Base-by-base conservation (phyloP, 2,329 filamentous ascomycete species). In the Cercospora sp. region DNA sequence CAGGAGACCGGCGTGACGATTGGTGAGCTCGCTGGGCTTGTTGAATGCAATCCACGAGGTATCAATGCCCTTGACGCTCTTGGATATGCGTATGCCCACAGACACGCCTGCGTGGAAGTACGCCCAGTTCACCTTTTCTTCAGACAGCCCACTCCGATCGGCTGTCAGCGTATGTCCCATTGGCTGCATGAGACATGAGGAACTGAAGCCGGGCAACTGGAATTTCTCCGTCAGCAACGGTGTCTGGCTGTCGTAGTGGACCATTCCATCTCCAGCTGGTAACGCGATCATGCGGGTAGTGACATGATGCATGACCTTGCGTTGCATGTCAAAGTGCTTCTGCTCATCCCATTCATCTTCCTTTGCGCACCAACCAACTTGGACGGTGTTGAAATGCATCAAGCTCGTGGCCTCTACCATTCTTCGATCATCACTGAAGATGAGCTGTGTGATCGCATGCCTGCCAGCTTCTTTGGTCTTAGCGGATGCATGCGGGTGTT, bases 11-110 rank as follows among this genome's bases (percentile, higher is more conserved):
- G 95, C 96, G 78, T 99, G 95, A n/a, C 95, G 88, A 77, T 98
- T 97, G 70, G 91, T 97, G 13, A 97, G 85, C 63, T 99, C 95
- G 42, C 89, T 87, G 0, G 95, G 94, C 77, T 97, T 97, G 82
- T 99, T 99, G 84, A 96, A 99, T 36, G 97, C 86, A 72, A 99
- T 97, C 96, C 96, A 99, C 0, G 94, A 98, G 0, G 94, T 97
- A 77, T 99, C 95, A 70, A 99, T 98, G 3, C 94, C 94, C 75
- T 93, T 93, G 3, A 94, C 94, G 65, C 92, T 87, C 12, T 90
- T 90, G 5, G 95, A 97, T 62, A 99, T 96, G 66, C 93, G 92
- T 28, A 99, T 82, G 3, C 95, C 95, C 26, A 92, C 92, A n/a
- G 94, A 91, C 31, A 96, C 94, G 6, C 95, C 95, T 67, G 96